phyloP scores from a whole-genome alignment of 768 basidiomycete genomes.

The Strobilomyces echinocephalus region DNA sequence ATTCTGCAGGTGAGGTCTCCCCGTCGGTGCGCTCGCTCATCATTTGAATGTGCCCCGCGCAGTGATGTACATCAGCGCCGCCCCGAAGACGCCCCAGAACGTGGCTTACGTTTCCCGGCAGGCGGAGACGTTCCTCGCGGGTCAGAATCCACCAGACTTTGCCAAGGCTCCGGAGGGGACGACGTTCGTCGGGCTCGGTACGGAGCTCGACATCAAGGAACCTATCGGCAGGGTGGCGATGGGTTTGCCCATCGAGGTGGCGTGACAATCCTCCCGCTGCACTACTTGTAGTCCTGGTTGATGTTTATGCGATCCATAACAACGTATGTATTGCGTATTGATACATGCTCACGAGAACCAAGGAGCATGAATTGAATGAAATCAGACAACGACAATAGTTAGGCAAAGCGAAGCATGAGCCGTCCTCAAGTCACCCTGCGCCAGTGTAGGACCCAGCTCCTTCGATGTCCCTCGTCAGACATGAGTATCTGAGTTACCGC shows the following conservation, averaged over 20 bases:
- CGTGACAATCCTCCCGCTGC: background rate
- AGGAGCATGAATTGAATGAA: no score
- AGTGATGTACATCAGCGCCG: constrained; percentile 80
- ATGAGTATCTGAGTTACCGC: background rate
- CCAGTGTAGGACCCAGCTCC: background rate
- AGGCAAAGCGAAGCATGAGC: background rate
- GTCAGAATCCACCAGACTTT: constrained; percentile 70
- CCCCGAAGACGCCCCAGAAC: constrained; percentile 61
- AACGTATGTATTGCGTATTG: no score
- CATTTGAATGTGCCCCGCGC: background rate
- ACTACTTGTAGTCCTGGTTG: no score
- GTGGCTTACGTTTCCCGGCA: constrained; percentile 58
- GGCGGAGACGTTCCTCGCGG: constrained; percentile 53
- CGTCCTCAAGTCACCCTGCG: no score
- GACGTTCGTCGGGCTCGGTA: constrained; percentile 37
- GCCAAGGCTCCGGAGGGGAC: constrained; percentile 42
- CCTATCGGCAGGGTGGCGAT: constrained; percentile 38
- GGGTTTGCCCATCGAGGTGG: constrained; percentile 33
- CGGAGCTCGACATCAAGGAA: constrained; percentile 35
- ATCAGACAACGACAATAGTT: no score
- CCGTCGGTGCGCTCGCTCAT: no score
- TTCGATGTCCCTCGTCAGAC: no score
- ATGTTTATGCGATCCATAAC: no score
- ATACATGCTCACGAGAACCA: no score
- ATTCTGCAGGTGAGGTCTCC: constrained; percentile 47